Evolutionary conservation across 139 green algal genomes (phyloP), one percentile per base, ranked within the genome.

Genomic region (Haematococcus lacustris): DNA sequence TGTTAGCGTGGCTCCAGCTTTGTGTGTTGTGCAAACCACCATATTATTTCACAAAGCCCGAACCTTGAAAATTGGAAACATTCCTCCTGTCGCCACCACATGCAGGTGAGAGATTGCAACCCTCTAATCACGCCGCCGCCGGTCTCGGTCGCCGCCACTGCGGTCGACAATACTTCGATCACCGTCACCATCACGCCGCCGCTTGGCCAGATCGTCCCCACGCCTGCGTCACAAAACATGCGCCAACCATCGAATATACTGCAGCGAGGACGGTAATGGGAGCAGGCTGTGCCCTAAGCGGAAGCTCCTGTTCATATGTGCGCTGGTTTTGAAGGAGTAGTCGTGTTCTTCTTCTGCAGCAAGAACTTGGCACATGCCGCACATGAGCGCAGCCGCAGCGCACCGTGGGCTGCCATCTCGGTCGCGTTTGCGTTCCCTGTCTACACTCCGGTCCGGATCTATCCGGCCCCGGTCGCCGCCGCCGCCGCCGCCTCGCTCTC

Each of bases 401-500:
- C 43, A 78, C 73, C 73, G 73, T 28, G 73, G 73, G 2, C 64
- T 73, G 13, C 64, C 50, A 50, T 78, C 71, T 9, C 71, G 71
- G 6, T 81, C 76, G 2, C 76, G 71, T 53, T 81, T 82, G 34
- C 69, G 71, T 1, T 74, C 75, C 26, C 75, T 62, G 69, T 74
- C 69, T 28, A 5, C 28, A n/a, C 53, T 51, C 3, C 51, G 37
- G 34, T 74, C 41, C 34, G 47, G 43, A 37, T 69, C 66, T n/a
- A n/a, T n/a, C 5, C 59, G 23, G 25, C 66, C 68, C 35, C 64
- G 39, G 33, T 76, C 66, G 2, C 77, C 57, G 6, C 71, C 77
- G 47, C n/a, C n/a, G n/a, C n/a, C n/a, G 0, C 38, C 37, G 1
- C 70, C 63, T 51, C 62, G 28, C 34, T 43, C 25, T 50, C 51